Base-by-base conservation (phyloP, 345 rosid species). In the Bruguiera sexangula region DNA sequence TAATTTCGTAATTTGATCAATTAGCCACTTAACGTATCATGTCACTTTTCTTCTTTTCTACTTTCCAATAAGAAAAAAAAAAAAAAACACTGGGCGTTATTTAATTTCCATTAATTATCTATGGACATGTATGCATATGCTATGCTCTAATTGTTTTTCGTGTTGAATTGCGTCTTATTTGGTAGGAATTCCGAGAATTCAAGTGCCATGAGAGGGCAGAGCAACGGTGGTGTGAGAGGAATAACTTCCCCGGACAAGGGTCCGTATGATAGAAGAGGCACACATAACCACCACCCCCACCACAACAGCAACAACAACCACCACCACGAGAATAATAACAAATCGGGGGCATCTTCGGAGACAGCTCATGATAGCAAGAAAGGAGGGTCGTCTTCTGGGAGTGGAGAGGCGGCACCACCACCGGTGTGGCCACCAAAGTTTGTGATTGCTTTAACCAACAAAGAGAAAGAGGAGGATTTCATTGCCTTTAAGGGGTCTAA, bases 381-480 rank as follows among this genome's bases (percentile, higher is more conserved):
- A 69, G 91, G 86, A 34, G 89, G 93, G 26, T 82, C 90, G 20
- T 86, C 94, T 11, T 86, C 89, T 0, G 87, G 86, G 26, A 87
- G 91, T 73, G 94, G 87, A 53, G 89, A 84, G 22, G 81, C 67
- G 6, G 73, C 75, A 8, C 67, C 75, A 2, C 74, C 87, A 18
- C 48, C 71, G 1, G 82, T 81, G 5, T 89, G 94, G 94, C 94
- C 94, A 24, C 91, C 91, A 2, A 89, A 86, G 61, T 86, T 89
- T 78, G 85, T 79, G 83, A 86, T 89, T 77, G 87, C 87, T 61
- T 74, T 89, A 62, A 87, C 95, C 13, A 87, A 87, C 74, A 89
- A 89, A 77, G 95, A 89, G 84, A 89, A 89, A 63, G 95, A 89
- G 62, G 95, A 89, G 67, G 95, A 89, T 77, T 89, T 89, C 84